Percentiles rank a stretch among this genome's conserved stretches.
phyloP scores from a whole-genome alignment of 2,329 filamentous ascomycete species.

The Tolypocladium album region DNA sequence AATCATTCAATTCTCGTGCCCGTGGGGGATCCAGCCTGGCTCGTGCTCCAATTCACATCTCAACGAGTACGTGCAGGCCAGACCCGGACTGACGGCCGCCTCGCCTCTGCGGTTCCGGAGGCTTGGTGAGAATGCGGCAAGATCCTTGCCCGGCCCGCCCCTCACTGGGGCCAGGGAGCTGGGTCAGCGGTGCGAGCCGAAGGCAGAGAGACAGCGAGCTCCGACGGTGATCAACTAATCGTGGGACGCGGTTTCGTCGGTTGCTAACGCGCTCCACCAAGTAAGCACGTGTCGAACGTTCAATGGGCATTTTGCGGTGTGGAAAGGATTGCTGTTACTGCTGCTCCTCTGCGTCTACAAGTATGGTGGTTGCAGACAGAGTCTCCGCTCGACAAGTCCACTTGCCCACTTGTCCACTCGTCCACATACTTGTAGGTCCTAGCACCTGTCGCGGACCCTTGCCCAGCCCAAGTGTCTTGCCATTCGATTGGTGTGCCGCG shows the following conservation, averaged over 20 bases:
- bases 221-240: conserved; percentile 12
- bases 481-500: conserved; percentile 17
- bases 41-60: neutral
- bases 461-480: conserved; percentile 9
- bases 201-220: conserved; percentile 22
- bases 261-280: conserved; percentile 7
- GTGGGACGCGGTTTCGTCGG: neutral
- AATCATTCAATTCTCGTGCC: neutral
- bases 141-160: conserved; percentile 12
- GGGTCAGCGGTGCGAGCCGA: conserved; percentile 26
- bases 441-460: conserved; percentile 9
- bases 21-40: neutral
- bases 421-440: neutral
- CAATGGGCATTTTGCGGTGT: conserved; percentile 16
- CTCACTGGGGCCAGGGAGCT: conserved; percentile 10
- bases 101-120: conserved; percentile 4
- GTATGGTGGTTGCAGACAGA: conserved; percentile 3
- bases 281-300: conserved; percentile 22
- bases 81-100: neutral
- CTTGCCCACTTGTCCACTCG: neutral
- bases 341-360: neutral
- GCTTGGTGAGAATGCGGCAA: conserved; percentile 9
- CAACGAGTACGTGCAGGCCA: neutral
- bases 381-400: neutral
- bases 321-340: neutral